Conservation (phyloP, 2,329 filamentous ascomycete genomes). For the Claviceps maximensis region DNA sequence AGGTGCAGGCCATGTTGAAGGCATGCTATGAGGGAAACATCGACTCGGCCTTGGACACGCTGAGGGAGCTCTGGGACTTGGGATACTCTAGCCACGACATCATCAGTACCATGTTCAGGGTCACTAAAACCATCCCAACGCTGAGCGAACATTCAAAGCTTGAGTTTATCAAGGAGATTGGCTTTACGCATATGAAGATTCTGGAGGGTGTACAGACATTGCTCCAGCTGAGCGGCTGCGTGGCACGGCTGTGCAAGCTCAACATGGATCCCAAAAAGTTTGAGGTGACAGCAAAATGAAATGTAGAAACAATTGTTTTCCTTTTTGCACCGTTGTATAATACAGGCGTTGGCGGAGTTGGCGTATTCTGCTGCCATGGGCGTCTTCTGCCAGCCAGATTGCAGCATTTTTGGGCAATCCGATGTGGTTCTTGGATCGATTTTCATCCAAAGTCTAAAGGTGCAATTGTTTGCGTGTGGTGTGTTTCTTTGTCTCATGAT, state of each 20-base stretch:
- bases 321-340: neutral
- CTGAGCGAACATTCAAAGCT: slow-evolving; percentile 90
- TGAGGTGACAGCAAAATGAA: slow-evolving; percentile 26
- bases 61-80: slow-evolving; percentile 86
- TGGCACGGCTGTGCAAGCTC: slow-evolving; percentile 82
- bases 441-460: no score
- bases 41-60: slow-evolving; percentile 69
- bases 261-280: slow-evolving; percentile 93
- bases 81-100: slow-evolving; percentile 99
- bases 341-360: slow-evolving; percentile 18
- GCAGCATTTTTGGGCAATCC: no score
- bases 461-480: no score
- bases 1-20: slow-evolving; percentile 97
- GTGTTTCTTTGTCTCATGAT: neutral
- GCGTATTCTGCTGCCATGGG: no score
- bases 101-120: slow-evolving; percentile 97
- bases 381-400: no score
- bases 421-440: no score
- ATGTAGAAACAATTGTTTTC: neutral
- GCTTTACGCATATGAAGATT: slow-evolving; percentile 98
- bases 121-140: slow-evolving; percentile 88
- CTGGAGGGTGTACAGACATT: slow-evolving; percentile 95
- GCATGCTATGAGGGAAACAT: slow-evolving; percentile 88
- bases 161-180: slow-evolving; percentile 97
- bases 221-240: slow-evolving; percentile 82